These are phyloP conservation scores for Rhodocollybia butyracea DNA, from an alignment of 768 basidiomycete genomes.

Conservation along the genomic window DNA sequence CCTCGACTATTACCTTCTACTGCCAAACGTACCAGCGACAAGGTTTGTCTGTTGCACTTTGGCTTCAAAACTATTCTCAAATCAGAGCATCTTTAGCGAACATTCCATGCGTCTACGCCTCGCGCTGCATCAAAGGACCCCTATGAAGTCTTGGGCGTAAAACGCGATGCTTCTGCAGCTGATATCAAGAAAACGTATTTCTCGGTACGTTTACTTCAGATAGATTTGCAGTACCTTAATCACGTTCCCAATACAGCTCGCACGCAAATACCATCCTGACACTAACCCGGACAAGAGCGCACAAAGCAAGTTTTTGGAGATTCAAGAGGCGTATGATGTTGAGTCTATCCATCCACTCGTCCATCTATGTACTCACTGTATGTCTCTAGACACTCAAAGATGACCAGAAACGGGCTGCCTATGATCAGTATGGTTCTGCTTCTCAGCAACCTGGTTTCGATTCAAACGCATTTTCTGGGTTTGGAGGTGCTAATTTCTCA, in stretches of 20 bases:
- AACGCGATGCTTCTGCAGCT: conserved; percentile 72
- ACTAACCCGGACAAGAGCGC: conserved; percentile 91
- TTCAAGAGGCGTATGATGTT: conserved; percentile 97
- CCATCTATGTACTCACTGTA: conserved; percentile 13
- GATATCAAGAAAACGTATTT: conserved; percentile 99
- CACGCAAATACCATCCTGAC: conserved; percentile 97
- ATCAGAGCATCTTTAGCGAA: conserved; percentile 49
- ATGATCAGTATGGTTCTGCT: conserved; percentile 89
- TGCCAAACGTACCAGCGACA: conserved; percentile 31
- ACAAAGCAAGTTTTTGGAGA: conserved; percentile 92
- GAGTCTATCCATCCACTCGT: conserved; percentile 12
- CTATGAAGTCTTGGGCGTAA: conserved; percentile 87
- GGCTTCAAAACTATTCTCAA: conserved; percentile 3
- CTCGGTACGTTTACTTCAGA: conserved; percentile 57
- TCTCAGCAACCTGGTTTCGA: conserved; percentile 95
- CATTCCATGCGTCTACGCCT: conserved; percentile 67
- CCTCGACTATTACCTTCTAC: conserved; percentile 11
- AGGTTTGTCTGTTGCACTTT: conserved; percentile 29
- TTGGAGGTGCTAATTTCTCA: conserved; percentile 56
- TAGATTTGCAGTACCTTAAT: background rate
- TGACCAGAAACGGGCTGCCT: conserved; percentile 86
- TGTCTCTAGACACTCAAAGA: conserved; percentile 79
- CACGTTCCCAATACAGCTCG: conserved; percentile 58
- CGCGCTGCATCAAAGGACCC: conserved; percentile 71
- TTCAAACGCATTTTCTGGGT: conserved; percentile 73